Conservation (phyloP, 371 early-diverging fungal genomes). For the Rhizopus microsporus region DNA sequence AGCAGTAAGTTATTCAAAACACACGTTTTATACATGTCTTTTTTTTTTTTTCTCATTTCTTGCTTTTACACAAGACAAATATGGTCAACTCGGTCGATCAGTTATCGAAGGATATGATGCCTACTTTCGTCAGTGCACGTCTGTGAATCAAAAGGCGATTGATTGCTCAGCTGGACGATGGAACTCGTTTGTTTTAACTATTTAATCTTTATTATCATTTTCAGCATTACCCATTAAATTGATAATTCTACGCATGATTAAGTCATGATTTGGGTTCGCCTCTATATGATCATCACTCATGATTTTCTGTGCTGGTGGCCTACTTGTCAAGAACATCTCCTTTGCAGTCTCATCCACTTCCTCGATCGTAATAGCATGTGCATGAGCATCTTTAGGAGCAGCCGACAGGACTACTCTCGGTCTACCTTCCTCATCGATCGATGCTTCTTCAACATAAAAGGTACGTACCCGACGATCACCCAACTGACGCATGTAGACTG, state of each 20-base stretch:
- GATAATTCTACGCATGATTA: constrained; percentile 23
- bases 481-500: constrained; percentile 27
- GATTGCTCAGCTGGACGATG: constrained; percentile 38
- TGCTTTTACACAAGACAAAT: constrained; percentile 22
- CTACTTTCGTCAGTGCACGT: constrained; percentile 27
- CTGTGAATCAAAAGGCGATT: constrained; percentile 12
- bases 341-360: no score
- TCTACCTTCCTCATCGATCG: constrained; percentile 61
- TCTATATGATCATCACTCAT: constrained; percentile 2
- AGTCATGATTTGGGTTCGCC: constrained; percentile 23
- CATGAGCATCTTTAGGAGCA: constrained; percentile 7
- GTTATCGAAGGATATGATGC: constrained; percentile 4
- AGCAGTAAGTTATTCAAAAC: constrained; percentile 25
- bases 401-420: constrained; percentile 54
- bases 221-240: constrained; percentile 12
- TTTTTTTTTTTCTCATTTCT: background rate
- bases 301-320: constrained; percentile 8
- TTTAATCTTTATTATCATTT: no score
- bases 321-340: constrained; percentile 30
- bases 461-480: constrained; percentile 49
- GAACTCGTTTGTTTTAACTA: constrained; percentile 32
- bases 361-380: no score
- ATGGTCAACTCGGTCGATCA: constrained; percentile 33
- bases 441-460: constrained; percentile 67
- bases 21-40: background rate